Evolutionary conservation across 768 basidiomycete genomes (phyloP).

Genomic region (Kwoniella newhampshirensis): DNA sequence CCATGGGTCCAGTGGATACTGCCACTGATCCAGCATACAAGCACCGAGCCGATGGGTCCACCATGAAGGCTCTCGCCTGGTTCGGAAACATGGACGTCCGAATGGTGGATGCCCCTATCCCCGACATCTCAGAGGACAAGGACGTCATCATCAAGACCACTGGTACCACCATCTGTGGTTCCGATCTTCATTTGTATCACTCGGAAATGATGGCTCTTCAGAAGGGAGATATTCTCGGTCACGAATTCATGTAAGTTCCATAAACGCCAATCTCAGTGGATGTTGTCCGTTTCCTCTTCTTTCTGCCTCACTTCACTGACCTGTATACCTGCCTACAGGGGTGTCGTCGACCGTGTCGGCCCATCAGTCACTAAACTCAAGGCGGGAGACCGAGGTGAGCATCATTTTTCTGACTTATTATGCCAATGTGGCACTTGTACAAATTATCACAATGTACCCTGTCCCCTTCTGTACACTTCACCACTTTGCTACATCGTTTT

Average conservation of each 20-base stretch:
- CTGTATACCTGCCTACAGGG: constrained; percentile 58
- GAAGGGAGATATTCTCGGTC: constrained; percentile 73
- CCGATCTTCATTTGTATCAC: constrained; percentile 57
- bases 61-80: constrained; percentile 71
- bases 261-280: constrained; percentile 29
- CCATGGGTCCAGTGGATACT: constrained; percentile 39
- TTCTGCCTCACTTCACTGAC: background rate
- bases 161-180: constrained; percentile 72
- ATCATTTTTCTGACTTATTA: background rate
- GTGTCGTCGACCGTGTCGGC: constrained; percentile 66
- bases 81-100: constrained; percentile 59
- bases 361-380: constrained; percentile 64
- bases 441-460: no score
- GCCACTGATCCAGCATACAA: constrained; percentile 41
- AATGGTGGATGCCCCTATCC: constrained; percentile 59
- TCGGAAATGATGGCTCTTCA: constrained; percentile 69
- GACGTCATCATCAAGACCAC: constrained; percentile 76
- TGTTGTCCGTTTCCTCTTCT: background rate
- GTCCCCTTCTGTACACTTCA: no score
- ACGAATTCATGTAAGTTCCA: constrained; percentile 57
- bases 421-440: background rate
- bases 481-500: no score
- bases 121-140: constrained; percentile 65
- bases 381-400: constrained; percentile 60
- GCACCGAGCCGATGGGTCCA: constrained; percentile 58